These are phyloP conservation scores for Trichoderma gracile DNA, from an alignment of 2,329 filamentous ascomycete species.

Conservation along the genomic window DNA sequence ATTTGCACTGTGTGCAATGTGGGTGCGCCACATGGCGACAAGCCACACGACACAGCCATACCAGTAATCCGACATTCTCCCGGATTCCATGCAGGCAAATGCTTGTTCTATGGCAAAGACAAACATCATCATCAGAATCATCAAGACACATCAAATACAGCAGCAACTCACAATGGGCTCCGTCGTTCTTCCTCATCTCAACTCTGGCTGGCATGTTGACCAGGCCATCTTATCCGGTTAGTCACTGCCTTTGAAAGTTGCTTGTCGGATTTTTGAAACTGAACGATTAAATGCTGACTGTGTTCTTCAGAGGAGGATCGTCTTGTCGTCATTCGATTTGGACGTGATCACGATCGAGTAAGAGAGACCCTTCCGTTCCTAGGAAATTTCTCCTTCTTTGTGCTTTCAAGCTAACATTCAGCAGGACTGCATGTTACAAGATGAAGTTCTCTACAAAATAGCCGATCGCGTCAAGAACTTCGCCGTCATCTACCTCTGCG, in stretches of 20 bases:
- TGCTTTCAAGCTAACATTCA: constrained; percentile 61
- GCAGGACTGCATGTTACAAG: constrained; percentile 68
- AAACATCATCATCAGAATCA: neutral
- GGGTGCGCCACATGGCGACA: constrained; percentile 3
- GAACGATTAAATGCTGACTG: constrained; percentile 8
- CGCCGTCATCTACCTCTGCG: constrained; percentile 88
- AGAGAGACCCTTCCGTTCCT: constrained; percentile 3
- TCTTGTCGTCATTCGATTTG: constrained; percentile 90
- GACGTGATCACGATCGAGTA: constrained; percentile 74
- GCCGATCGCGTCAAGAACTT: constrained; percentile 94
- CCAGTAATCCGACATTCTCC: constrained; percentile 12
- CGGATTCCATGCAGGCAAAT: neutral
- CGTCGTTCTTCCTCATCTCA: constrained; percentile 87
- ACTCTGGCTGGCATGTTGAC: constrained; percentile 96
- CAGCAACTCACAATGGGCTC: constrained; percentile 61
- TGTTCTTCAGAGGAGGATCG: constrained; percentile 75
- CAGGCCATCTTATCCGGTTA: constrained; percentile 68
- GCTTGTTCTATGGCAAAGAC: neutral
- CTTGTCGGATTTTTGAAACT: neutral
- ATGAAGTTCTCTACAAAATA: constrained; percentile 93
- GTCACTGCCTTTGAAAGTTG: neutral
- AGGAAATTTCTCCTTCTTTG: too few relatives aligned
- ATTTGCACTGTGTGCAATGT: neutral
- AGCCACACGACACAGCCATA: constrained; percentile 23
- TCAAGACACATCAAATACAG: neutral